Evolutionary conservation across 352 stramenopile species (phyloP).

Genomic region (Pythium phragmitis): DNA sequence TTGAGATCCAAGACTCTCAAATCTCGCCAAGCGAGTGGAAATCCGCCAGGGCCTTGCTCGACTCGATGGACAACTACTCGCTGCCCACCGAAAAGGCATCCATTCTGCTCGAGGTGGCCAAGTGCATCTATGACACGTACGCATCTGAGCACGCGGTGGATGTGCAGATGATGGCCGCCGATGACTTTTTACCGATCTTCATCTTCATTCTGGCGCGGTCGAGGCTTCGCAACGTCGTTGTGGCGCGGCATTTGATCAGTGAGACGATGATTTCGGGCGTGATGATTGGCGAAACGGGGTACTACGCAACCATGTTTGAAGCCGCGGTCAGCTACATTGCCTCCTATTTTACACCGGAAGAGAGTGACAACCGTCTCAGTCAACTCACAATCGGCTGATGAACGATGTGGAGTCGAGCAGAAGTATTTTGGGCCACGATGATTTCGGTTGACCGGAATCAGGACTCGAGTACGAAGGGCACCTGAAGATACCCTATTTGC

Average conservation of each 20-base stretch:
- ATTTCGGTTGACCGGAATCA: constrained; percentile 6
- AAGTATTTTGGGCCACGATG: constrained; percentile 13
- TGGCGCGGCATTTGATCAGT: constrained; percentile 65
- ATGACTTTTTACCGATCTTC: constrained; percentile 83
- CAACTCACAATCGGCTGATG: not conserved
- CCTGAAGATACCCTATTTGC: not conserved
- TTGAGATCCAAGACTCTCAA: constrained; percentile 58
- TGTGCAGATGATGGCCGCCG: constrained; percentile 49
- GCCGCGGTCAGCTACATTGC: constrained; percentile 69
- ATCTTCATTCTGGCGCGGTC: constrained; percentile 65
- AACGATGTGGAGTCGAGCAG: not conserved
- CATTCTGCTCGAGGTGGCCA: constrained; percentile 62
- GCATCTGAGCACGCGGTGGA: constrained; percentile 39
- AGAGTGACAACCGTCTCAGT: not conserved
- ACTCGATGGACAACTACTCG: constrained; percentile 73
- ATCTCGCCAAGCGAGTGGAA: constrained; percentile 59
- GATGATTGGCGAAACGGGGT: constrained; percentile 79
- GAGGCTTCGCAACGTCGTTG: constrained; percentile 52
- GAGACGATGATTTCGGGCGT: constrained; percentile 74
- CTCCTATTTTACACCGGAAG: constrained; percentile 29
- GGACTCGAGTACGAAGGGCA: constrained; percentile 12
- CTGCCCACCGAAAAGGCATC: constrained; percentile 65
- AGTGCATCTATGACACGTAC: constrained; percentile 73
- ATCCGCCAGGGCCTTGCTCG: constrained; percentile 42
- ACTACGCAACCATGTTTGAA: constrained; percentile 82